Evolutionary conservation across 1,139 yeast genomes (phyloP).

Genomic region (Taphrina flavorubra): DNA sequence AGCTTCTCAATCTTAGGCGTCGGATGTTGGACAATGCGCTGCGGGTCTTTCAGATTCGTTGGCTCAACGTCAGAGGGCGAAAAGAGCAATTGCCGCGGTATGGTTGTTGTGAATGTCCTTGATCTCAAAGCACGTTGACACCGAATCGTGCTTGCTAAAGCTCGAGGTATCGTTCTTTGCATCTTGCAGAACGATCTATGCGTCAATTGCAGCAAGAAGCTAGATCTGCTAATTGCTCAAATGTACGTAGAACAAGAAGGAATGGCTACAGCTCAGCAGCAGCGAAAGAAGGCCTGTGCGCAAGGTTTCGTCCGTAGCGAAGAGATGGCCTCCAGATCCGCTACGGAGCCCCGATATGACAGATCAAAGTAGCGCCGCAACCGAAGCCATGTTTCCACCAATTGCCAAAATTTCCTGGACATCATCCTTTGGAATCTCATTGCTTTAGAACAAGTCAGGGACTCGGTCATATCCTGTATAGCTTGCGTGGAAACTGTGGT

Average conservation of each 20-base stretch:
- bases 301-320: background rate
- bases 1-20: background rate
- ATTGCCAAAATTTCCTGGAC: slow-evolving; percentile 4
- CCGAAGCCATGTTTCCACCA: slow-evolving; percentile 23
- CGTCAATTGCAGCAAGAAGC: no score
- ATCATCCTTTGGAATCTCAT: no score
- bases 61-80: background rate
- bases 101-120: slow-evolving; percentile 5
- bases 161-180: slow-evolving; percentile 1
- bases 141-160: background rate
- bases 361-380: slow-evolving; percentile 15
- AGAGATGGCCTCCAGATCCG: background rate
- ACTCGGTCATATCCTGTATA: no score
- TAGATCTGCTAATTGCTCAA: no score
- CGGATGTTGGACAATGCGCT: slow-evolving; percentile 23
- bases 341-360: slow-evolving; percentile 7
- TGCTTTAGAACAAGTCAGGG: no score
- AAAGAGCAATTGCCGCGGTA: background rate
- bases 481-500: no score
- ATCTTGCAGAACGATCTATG: background rate
- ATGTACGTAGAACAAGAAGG: background rate
- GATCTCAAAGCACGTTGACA: background rate
- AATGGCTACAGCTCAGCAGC: background rate
- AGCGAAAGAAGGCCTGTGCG: background rate
- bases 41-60: slow-evolving; percentile 27